Evolutionary conservation across 2,329 filamentous ascomycete species (phyloP), one percentile per base, ranked within the genome.

Genomic region (Paecilomyces sp.): DNA sequence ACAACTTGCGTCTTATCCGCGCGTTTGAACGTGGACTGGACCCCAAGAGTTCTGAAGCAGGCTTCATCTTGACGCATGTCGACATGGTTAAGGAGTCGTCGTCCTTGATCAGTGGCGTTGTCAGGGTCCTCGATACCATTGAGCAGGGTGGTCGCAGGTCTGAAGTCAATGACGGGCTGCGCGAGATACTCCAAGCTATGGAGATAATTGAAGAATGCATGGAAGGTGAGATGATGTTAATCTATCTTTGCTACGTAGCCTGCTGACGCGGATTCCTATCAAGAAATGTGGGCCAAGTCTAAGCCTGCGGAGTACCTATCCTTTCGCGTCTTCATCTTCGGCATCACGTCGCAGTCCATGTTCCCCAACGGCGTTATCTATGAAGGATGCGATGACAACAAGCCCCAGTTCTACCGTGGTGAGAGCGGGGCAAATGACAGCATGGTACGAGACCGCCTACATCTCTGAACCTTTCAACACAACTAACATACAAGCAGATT

Each of bases 321-420:
- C 66, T 97, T 96, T 84, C 89, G 92, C 50, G 96, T 93, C 11
- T 97, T 97, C 80, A 97, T 97, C 78, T 96, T 96, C 71, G 93
- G 93, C 67, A 96, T 97, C 75, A 95, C 91, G 1, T 89, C 85
- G 55, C 92, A 97, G 76, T 88, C 86, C 68, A 96, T 97, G 92
- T 97, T 97, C 75, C 92, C 92, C 8, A 81, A 92, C 63, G 93
- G 93, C 8, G 93, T 97, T 7, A 77, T 96, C 54, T 97, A 97
- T 73, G 89, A 95, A 72, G 92, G 91, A 8, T 84, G 93, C 62
- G 88, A 88, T 64, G 85, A 88, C 61, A 72, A 76, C 64, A 80
- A 89, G 71, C 88, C 90, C 3, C 78, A 91, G 73, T 88, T 84
- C 59, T 97, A 97, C 83, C 88, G 93, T 33, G 93, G 93, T 66